Base-by-base conservation (phyloP, 768 basidiomycete genomes). In the Boletus sp. region DNA sequence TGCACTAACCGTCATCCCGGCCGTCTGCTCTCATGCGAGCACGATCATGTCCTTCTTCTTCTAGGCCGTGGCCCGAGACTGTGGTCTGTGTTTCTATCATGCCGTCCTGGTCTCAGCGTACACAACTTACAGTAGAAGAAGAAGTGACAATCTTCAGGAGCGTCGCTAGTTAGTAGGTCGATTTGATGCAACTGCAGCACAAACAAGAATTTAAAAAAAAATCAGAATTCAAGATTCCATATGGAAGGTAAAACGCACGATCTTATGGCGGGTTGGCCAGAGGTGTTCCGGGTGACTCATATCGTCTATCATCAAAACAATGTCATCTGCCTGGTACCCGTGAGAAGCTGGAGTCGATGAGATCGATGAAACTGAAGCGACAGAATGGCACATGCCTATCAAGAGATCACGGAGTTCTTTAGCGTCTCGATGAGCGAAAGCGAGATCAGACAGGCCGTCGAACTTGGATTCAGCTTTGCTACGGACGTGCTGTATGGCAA, bases 51-150 rank as follows among this genome's bases (percentile, higher is more conserved):
- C 50, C 45, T 1, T 57, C 55, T 32, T 58, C 56, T 40, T 70
- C 60, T 5, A 63, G 1, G 0, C 58, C 67, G 6, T 71, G 68
- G 0, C 68, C 68, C 0, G 68, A 14, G 36, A 37, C 36, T 37
- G 15, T 17, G 32, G 10, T 20, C 10, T 3, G 32, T 7, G n/a
- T 33, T 6, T 47, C 47, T 15, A 46, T 17, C 9, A 5, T 18
- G 30, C 11, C 18, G 33, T 18, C 11, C 32, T 4, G 5, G n/a
- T 14, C 5, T n/a, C 5, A 35, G 30, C 3, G 1, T 12, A 14
- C 28, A 17, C 1, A 11, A 29, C 78, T 37, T 58, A 84, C 84
- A 86, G 41, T 83, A 83, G 60, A 86, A 82, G 52, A 83, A 77
- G 59, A 82, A 80, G 3, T 69, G 76, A 51, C 82, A 81, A 0